These are phyloP conservation scores for Avena eriantha DNA, from an alignment of 176 grass and related monocot genomes.

Conservation along the genomic window DNA sequence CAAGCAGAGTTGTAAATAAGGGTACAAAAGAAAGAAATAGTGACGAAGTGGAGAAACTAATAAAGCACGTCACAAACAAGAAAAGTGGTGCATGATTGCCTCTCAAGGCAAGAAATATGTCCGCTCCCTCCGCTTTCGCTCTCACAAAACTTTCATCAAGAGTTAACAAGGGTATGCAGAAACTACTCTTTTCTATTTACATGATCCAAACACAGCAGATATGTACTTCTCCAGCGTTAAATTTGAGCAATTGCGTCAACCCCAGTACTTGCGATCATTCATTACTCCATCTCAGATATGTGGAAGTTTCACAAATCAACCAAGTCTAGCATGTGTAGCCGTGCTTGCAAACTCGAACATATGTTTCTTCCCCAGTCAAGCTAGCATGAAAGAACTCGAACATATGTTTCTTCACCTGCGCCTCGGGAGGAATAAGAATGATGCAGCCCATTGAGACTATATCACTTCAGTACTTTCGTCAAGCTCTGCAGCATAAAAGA, in stretches of 20 bases:
- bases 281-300: not conserved
- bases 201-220: not conserved
- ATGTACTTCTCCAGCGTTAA: not conserved
- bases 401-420: not conserved
- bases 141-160: not conserved
- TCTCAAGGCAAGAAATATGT: not conserved
- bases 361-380: not conserved
- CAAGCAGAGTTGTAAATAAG: constrained; percentile 2
- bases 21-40: not conserved
- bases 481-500: not conserved
- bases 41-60: not conserved
- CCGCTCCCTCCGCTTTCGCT: not conserved
- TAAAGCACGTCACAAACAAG: not conserved
- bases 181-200: not conserved
- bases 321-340: not conserved
- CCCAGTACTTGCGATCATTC: not conserved
- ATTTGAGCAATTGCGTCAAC: not conserved
- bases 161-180: not conserved
- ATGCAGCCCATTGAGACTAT: not conserved
- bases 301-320: not conserved
- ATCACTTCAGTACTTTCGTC: not conserved
- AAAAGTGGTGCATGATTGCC: not conserved
- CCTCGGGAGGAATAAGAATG: not conserved
- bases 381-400: not conserved
- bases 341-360: not conserved